Evolutionary conservation across 179 eudicot species (phyloP).

Genomic region (Silene noctiflora): DNA sequence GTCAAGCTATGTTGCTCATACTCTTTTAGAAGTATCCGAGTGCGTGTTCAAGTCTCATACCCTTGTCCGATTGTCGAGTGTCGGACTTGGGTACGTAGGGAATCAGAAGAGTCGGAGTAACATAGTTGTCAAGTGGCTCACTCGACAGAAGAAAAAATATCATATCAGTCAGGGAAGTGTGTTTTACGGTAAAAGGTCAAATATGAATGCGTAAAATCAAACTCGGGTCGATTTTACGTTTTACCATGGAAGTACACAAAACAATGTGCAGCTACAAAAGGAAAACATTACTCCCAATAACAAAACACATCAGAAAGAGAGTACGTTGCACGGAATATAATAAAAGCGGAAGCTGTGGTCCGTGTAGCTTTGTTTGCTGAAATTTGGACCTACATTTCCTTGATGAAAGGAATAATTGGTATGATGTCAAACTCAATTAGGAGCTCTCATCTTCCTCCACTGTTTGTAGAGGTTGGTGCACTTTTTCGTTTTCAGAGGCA

Average conservation of each 20-base stretch:
- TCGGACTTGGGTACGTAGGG: no score
- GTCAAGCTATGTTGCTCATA: no score
- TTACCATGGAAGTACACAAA: not conserved
- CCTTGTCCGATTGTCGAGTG: no score
- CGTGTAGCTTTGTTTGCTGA: constrained; percentile 10
- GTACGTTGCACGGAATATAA: not conserved
- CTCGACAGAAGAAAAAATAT: no score
- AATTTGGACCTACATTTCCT: constrained; percentile 2
- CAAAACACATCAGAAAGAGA: constrained; percentile 11
- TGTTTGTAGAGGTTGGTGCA: not conserved
- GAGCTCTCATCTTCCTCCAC: not conserved
- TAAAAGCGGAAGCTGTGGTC: constrained; percentile 14
- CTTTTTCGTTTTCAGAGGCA: not conserved
- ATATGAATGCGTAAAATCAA: no score
- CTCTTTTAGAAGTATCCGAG: no score
- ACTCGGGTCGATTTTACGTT: not conserved
- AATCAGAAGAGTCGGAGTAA: no score
- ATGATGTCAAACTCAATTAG: constrained; percentile 7
- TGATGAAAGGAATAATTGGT: constrained; percentile 4
- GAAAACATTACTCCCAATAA: constrained; percentile 12
- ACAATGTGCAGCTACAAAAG: constrained; percentile 3
- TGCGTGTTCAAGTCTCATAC: no score
- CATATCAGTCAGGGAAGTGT: not conserved
- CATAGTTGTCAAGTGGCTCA: no score
- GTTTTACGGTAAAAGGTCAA: not conserved